A percentile compares a stretch with the other conserved stretches of the same genome.
Conservation (phyloP, 2,329 filamentous ascomycete species). For the Microsporum ferrugineum region DNA sequence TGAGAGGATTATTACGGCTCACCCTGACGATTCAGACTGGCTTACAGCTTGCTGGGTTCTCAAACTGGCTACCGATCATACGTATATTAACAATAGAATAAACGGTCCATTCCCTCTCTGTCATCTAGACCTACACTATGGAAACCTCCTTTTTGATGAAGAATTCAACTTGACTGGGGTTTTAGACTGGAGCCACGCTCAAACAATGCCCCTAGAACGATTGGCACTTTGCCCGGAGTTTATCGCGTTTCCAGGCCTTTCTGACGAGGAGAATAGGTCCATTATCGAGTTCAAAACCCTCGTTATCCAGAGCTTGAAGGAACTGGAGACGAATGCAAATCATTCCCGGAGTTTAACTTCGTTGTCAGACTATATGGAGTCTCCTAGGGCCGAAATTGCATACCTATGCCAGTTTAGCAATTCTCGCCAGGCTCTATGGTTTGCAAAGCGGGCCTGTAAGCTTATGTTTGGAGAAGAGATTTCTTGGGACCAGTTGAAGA, state of each 20-base stretch:
- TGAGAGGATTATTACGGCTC: not conserved
- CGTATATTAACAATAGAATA: conserved; percentile 8
- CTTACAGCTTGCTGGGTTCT: conserved; percentile 9
- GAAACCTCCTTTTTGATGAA: conserved; percentile 34
- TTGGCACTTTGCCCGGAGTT: conserved; percentile 28
- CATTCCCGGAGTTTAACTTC: not conserved
- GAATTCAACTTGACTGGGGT: conserved; percentile 32
- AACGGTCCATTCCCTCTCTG: conserved; percentile 30
- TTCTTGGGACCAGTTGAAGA: conserved; percentile 6
- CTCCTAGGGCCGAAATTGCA: not conserved
- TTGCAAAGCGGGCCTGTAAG: conserved; percentile 5
- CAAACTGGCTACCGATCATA: conserved; percentile 2
- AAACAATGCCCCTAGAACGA: conserved; percentile 27
- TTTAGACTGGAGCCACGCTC: conserved; percentile 29
- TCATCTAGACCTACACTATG: conserved; percentile 26
- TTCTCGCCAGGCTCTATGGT: not conserved
- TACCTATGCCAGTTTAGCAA: conserved; percentile 5
- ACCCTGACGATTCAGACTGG: conserved; percentile 7
- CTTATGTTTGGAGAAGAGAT: conserved; percentile 3
- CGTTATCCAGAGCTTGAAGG: conserved; percentile 5
- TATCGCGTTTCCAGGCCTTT: conserved; percentile 20
- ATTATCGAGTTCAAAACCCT: conserved; percentile 10
- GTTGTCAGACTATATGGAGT: conserved; percentile 1
- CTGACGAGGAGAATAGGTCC: conserved; percentile 21
- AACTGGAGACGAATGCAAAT: not conserved